Base-by-base conservation (phyloP, 768 basidiomycete species). In the Hericium coralloides region DNA sequence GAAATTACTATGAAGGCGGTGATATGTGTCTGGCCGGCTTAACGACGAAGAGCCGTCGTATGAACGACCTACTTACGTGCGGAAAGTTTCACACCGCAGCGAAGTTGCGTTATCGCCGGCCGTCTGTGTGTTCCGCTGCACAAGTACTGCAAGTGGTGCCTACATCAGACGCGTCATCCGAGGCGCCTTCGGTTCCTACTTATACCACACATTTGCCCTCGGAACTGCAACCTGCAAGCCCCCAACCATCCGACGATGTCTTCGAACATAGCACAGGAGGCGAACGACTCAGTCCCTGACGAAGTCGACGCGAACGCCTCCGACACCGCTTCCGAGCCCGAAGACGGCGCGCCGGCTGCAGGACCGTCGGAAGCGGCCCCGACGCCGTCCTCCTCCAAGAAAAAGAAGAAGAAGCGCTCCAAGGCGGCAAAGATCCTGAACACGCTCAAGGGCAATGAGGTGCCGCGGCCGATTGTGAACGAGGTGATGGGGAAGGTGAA, bases 331-430 rank as follows among this genome's bases (percentile, higher is more conserved):
- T 45, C 25, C 15, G 53, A 23, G 41, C 48, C 20, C 6, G 60
- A 53, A 5, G 57, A 45, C 37, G 52, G 31, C 31, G 50, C 60
- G 39, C 51, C 20, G 2, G 54, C 53, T 9, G 47, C 48, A 43
- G 38, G 50, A n/a, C 48, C 41, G 36, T 26, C 38, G 22, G 61
- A 67, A 39, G 62, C 65, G 9, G 61, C 68, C 22, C 68, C 68
- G 3, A 64, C 70, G 12, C 67, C 71, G 8, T 66, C 73, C 14
- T 65, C 79, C 4, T 77, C 79, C 38, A 87, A 87, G 73, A 92
- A 89, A 76, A 93, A 89, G 71, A 92, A 93, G 75, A 93, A 92
- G 78, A 92, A 90, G 72, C 88, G 84, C 69, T 84, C 86, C 3
- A 92, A 88, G 67, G 80, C 74, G 22, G 68, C 76, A 57, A 85